A percentile compares a stretch with the other conserved stretches of the same genome.
phyloP scores from a whole-genome alignment of 1,284 basidiomycete genomes.

The Fistulina hepatica region DNA sequence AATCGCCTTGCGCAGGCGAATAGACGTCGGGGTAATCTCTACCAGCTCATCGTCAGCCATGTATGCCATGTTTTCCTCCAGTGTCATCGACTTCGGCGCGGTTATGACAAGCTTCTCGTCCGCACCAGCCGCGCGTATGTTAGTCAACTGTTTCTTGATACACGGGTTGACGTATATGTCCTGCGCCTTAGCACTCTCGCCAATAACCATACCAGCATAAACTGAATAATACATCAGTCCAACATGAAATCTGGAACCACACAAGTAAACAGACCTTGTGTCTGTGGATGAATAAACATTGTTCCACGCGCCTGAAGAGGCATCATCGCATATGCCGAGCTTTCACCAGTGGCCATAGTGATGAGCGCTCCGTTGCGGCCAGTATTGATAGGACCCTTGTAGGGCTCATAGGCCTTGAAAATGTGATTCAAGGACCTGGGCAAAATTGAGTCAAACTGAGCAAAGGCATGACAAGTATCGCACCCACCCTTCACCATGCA shows the following conservation, averaged over 20 bases:
- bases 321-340: slow-evolving; percentile 34
- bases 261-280: slow-evolving; percentile 23
- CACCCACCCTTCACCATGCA: slow-evolving; percentile 34
- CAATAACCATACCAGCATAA: slow-evolving; percentile 38
- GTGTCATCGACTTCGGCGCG: slow-evolving; percentile 29
- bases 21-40: slow-evolving; percentile 31
- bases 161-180: slow-evolving; percentile 35
- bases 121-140: slow-evolving; percentile 34
- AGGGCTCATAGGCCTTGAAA: slow-evolving; percentile 35
- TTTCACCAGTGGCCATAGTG: slow-evolving; percentile 33
- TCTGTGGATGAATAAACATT: slow-evolving; percentile 32
- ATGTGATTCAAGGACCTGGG: slow-evolving; percentile 35
- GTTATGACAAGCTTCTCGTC: slow-evolving; percentile 37
- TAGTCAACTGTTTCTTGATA: slow-evolving; percentile 36
- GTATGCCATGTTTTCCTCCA: slow-evolving; percentile 35
- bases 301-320: slow-evolving; percentile 35
- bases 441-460: not conserved
- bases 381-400: slow-evolving; percentile 31
- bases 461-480: not conserved
- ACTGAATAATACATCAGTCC: slow-evolving; percentile 18
- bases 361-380: slow-evolving; percentile 35
- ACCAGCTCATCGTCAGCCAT: slow-evolving; percentile 38
- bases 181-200: slow-evolving; percentile 31
- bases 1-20: slow-evolving; percentile 31
- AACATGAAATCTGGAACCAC: not conserved